These are phyloP conservation scores for Cetraspora pellucida DNA, from an alignment of 192 early-diverging fungal genomes.

Conservation along the genomic window DNA sequence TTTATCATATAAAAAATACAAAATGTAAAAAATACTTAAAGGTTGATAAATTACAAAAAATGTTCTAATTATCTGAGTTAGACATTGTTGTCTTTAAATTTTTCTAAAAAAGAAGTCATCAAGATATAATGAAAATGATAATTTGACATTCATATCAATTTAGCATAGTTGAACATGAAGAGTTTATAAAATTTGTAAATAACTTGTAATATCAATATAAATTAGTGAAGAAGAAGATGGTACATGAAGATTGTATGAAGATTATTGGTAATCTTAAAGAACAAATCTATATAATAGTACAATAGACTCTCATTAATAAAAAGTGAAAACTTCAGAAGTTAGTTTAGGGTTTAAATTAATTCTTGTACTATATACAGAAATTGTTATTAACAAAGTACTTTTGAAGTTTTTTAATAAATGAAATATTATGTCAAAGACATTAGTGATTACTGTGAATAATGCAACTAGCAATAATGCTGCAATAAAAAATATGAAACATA, in stretches of 20 bases:
- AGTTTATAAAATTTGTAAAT: not conserved
- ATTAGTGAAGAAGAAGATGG: not conserved
- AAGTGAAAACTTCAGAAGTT: too few relatives aligned
- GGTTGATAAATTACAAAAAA: constrained; percentile 1
- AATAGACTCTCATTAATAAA: not conserved
- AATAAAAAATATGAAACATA: too few relatives aligned
- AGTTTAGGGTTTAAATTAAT: too few relatives aligned
- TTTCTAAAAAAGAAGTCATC: not conserved
- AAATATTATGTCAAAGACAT: too few relatives aligned
- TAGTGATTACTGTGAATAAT: too few relatives aligned
- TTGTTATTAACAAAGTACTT: too few relatives aligned
- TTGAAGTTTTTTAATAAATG: too few relatives aligned
- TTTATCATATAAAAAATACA: not conserved
- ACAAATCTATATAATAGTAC: not conserved
- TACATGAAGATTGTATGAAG: constrained; percentile 3
- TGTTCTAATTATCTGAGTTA: not conserved
- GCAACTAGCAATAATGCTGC: too few relatives aligned
- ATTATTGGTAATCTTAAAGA: not conserved
- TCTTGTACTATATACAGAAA: too few relatives aligned
- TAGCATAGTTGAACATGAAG: not conserved
- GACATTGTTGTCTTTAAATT: not conserved
- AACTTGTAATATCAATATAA: constrained; percentile 1
- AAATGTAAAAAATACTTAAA: constrained; percentile 8
- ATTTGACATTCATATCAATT: not conserved
- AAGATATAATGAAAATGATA: not conserved